Base-by-base conservation (phyloP, 257 asterid species). In the Handroanthus guayacan region DNA sequence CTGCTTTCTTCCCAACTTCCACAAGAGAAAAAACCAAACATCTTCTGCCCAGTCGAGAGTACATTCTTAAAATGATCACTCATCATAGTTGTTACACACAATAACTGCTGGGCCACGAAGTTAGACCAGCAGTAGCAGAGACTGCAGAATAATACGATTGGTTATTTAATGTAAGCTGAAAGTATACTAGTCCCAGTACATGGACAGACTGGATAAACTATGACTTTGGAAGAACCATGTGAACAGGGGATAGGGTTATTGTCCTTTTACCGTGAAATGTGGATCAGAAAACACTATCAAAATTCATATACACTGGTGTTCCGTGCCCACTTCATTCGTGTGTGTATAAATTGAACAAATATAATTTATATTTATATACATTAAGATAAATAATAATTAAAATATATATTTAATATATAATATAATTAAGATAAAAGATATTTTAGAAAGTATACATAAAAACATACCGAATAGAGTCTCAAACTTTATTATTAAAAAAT, bases 141-240 rank as follows among this genome's bases (percentile, higher is more conserved):
- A 18, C 63, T 67, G 76, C 75, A 54, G 78, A 82, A 74, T 55
- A 68, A 62, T 71, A 69, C 75, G 64, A 78, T 51, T 62, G 50
- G 58, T 51, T 61, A 74, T 74, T 73, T 69, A 72, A 78, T 82
- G 78, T 69, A 47, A 75, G 55, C 75, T 54, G 39, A 36, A 36
- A 43, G 55, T 37, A 36, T 44, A 56, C 31, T 25, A 48, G 39
- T 6, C 55, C n/a, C 69, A 51, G 79, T 69, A 69, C 74, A 63
- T 51, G 50, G 62, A 80, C 75, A 69, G 77, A 69, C 84, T 74
- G 83, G 67, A 79, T 76, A 79, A 67, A 74, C 72, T 58, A 41
- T 63, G 78, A 25, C 51, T 18, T 36, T 72, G 78, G 54, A 58
- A 17, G 54, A 37, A 47, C 10, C 83, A 79, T 79, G 82, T 79